These are phyloP conservation scores for Capsicum rhomboideum DNA, from an alignment of 257 asterid genomes.

Conservation along the genomic window DNA sequence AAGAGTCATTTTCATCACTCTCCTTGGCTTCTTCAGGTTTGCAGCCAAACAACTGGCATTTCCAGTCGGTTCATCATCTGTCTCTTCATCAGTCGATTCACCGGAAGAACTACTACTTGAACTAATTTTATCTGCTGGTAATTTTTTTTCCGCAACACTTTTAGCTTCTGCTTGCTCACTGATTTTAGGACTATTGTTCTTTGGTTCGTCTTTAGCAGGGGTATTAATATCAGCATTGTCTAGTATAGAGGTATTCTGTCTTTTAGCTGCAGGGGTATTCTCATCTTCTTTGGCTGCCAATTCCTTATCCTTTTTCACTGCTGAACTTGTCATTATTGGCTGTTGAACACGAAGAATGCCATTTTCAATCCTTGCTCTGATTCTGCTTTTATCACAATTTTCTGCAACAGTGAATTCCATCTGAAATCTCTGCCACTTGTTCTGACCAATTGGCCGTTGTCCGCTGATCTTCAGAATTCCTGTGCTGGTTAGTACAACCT, in stretches of 20 bases:
- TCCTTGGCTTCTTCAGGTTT: conserved; percentile 34
- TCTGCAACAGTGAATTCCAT: conserved; percentile 45
- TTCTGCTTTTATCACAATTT: conserved; percentile 34
- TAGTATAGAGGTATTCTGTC: background rate
- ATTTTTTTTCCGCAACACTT: background rate
- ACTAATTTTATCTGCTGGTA: conserved; percentile 1
- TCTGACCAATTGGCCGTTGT: conserved; percentile 13
- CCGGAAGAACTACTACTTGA: background rate
- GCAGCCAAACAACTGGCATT: conserved; percentile 20
- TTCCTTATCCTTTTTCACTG: conserved; percentile 7
- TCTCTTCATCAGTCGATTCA: background rate
- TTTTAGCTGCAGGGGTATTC: conserved; percentile 1
- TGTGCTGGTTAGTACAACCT: conserved; percentile 36
- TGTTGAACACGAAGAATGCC: conserved; percentile 37
- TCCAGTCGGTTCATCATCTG: background rate
- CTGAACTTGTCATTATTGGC: conserved; percentile 38
- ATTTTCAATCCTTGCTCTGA: conserved; percentile 52
- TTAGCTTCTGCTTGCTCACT: background rate
- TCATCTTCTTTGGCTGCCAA: conserved; percentile 10
- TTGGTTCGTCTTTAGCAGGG: background rate
- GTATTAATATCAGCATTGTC: background rate
- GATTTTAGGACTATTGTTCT: background rate
- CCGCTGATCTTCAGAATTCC: conserved; percentile 52
- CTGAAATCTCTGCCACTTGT: conserved; percentile 30
- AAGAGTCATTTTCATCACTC: conserved; percentile 20